These are phyloP conservation scores for Colletotrichum destructivum DNA, from an alignment of 2,329 filamentous ascomycete genomes.

Conservation along the genomic window DNA sequence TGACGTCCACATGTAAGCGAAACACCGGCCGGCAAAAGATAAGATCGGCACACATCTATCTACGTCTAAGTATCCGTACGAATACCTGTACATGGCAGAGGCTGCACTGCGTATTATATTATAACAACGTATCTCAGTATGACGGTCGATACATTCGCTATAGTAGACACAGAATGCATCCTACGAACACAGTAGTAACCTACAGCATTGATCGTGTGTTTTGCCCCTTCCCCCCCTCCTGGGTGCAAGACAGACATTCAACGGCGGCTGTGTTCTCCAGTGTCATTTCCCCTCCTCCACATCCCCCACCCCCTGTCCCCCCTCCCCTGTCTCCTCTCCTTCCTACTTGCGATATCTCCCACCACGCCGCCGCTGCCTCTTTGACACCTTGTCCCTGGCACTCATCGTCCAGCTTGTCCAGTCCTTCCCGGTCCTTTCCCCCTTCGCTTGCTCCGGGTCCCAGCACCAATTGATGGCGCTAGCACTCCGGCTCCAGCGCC, in stretches of 20 bases:
- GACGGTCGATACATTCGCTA: slow-evolving; percentile 2
- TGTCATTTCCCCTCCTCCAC: slow-evolving; percentile 41
- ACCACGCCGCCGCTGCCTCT: background rate
- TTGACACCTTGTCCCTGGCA: too few species aligned
- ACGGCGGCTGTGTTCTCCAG: slow-evolving; percentile 33
- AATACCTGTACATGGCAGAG: too few species aligned
- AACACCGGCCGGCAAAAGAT: slow-evolving; percentile 22
- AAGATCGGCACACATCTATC: slow-evolving; percentile 20
- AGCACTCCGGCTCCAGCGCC: slow-evolving; percentile 10
- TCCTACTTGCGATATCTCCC: slow-evolving; percentile 7
- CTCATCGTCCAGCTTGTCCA: background rate
- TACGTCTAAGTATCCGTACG: too few species aligned
- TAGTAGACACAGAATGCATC: too few species aligned
- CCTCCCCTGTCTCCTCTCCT: slow-evolving; percentile 3
- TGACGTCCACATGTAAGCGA: background rate
- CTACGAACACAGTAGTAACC: too few species aligned
- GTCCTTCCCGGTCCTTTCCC: background rate
- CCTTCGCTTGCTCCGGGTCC: background rate
- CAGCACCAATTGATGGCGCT: slow-evolving; percentile 15
- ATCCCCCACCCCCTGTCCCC: slow-evolving; percentile 34
- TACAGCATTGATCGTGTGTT: slow-evolving; percentile 5
- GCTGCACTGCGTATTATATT: too few species aligned
- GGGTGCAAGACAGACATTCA: slow-evolving; percentile 30
- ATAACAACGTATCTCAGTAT: slow-evolving; percentile 2
- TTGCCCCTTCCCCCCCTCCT: background rate